phyloP scores from a whole-genome alignment of 305 asterid genomes.

The Striga hermonthica region DNA sequence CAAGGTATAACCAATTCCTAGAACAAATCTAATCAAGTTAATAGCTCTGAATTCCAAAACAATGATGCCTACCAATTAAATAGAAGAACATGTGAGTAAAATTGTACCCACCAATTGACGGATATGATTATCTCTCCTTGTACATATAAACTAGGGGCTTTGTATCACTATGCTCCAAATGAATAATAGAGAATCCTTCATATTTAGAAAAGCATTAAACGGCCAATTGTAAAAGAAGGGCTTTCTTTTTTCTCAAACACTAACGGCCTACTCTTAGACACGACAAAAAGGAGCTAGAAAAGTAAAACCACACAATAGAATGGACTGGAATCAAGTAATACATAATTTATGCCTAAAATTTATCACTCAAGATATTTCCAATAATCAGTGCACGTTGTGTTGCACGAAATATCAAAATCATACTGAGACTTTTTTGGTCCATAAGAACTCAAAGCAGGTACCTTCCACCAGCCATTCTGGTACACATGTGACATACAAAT shows the following conservation, averaged over 20 bases:
- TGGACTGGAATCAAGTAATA: conserved; percentile 13
- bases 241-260: too few species aligned
- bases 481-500: background rate
- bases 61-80: conserved; percentile 6
- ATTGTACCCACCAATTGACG: background rate
- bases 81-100: background rate
- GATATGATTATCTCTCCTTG: too few species aligned
- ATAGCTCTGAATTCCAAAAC: background rate
- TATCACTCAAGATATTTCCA: conserved; percentile 3
- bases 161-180: too few species aligned
- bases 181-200: too few species aligned
- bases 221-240: background rate
- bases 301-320: conserved; percentile 1
- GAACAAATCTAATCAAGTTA: background rate
- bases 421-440: conserved; percentile 1
- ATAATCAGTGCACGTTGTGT: conserved; percentile 5
- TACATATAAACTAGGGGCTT: too few species aligned
- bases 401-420: conserved; percentile 17
- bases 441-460: conserved; percentile 13
- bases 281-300: conserved; percentile 5
- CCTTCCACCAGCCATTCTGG: conserved; percentile 2
- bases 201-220: conserved; percentile 7
- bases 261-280: conserved; percentile 15
- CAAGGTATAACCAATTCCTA: background rate
- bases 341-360: conserved; percentile 15